phyloP scores from a whole-genome alignment of 129 eudicot genomes.

The Flaveria bidentis region DNA sequence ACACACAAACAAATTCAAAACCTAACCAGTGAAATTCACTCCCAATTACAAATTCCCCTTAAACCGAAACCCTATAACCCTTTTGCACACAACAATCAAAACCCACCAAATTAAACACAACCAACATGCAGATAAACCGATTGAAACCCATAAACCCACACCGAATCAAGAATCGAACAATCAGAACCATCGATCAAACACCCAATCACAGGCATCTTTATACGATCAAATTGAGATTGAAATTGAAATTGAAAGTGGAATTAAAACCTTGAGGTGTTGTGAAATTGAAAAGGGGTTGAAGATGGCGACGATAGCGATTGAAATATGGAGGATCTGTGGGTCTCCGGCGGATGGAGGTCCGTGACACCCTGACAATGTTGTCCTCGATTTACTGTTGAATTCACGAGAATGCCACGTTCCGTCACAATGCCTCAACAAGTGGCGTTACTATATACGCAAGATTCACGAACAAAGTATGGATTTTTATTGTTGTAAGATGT shows the following conservation, averaged over 20 bases:
- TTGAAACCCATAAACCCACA: background rate
- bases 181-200: background rate
- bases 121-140: background rate
- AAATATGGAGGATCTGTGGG: slow-evolving; percentile 26
- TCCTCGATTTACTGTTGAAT: slow-evolving; percentile 26
- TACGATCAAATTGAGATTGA: background rate
- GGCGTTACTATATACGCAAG: slow-evolving; percentile 11
- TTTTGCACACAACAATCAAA: background rate
- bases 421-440: slow-evolving; percentile 16
- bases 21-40: background rate
- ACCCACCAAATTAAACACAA: slow-evolving; percentile 15
- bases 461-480: background rate
- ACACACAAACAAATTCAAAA: background rate
- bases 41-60: background rate
- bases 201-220: background rate
- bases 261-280: background rate
- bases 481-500: background rate
- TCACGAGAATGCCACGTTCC: slow-evolving; percentile 26
- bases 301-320: slow-evolving; percentile 14
- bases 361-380: slow-evolving; percentile 33
- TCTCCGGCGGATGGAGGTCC: slow-evolving; percentile 34
- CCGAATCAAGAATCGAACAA: background rate
- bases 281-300: background rate
- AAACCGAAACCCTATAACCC: slow-evolving; percentile 15
- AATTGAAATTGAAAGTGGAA: background rate